Evolutionary conservation across 306 rosid genomes (phyloP), one percentile per base, ranked within the genome.

Genomic region (Quercus ilex): DNA sequence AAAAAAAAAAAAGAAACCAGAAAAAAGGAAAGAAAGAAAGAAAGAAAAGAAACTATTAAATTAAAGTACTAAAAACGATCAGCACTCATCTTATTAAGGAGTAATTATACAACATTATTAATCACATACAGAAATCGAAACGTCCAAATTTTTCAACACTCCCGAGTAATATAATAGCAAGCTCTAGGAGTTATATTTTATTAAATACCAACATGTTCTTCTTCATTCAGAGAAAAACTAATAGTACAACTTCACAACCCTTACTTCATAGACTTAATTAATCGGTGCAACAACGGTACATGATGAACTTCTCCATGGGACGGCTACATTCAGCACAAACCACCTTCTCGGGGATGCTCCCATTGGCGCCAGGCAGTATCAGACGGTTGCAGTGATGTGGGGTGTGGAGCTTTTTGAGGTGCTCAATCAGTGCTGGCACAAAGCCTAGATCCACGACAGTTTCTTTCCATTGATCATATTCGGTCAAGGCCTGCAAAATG

Each of bases 211-310:
- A 49, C 53, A 13, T 49, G 53, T 10, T 49, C 14, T 13, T 41
- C 46, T 41, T 41, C 3, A 41, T 49, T 49, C 17, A 49, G 4
- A 12, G 53, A 49, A 49, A 49, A 10, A 10, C 15, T 49, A 10
- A 49, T 49, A 49, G 17, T 3, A 49, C 15, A 12, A 1, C 1
- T 17, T 10, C 14, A 12, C 17, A 49, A 13, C 53, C 53, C 46
- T 41, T 41, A 8, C 11, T 41, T 49, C 17, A 49, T 3, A 49
- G 53, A 1, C 17, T 49, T 49, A 49, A 49, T 86, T 59, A 86
- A 26, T 80, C 83, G 20, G 38, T 77, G 82, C 91, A 85, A 76
- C 91, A 88, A 12, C 84, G 87, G 62, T 80, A 88, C 89, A 78
- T 80, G 71, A 72, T 77, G 84, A 82, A 83, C 60, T 75, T 88